These are phyloP conservation scores for Hypoxylon sp. DNA, from an alignment of 2,329 filamentous ascomycete genomes.

Conservation along the genomic window DNA sequence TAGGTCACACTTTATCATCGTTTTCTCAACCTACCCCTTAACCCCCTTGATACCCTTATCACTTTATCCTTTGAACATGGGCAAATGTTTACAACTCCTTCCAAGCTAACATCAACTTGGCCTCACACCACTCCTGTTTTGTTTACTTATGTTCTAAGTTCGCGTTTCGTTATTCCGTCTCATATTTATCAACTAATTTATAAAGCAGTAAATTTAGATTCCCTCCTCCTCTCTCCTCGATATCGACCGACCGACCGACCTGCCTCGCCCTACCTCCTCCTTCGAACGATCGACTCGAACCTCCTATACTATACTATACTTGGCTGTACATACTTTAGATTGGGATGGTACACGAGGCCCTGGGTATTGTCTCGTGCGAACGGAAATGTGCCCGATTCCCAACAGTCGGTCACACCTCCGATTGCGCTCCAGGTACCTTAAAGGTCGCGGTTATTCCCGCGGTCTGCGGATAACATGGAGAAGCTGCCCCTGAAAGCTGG, in stretches of 20 bases:
- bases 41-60: neutral
- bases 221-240: neutral
- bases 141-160: neutral
- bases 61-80: neutral
- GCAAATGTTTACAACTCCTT: neutral
- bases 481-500: conserved; percentile 5
- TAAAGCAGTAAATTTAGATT: neutral
- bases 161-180: neutral
- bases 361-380: conserved; percentile 27
- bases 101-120: neutral
- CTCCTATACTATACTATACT: neutral
- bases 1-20: neutral
- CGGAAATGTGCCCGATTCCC: conserved; percentile 29
- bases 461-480: neutral
- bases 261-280: neutral
- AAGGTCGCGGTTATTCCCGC: neutral
- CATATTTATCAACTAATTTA: neutral
- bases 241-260: conserved; percentile 15
- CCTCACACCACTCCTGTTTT: neutral
- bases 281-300: neutral
- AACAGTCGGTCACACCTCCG: conserved; percentile 25
- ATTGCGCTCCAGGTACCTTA: conserved; percentile 34
- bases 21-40: neutral
- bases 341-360: conserved; percentile 21
- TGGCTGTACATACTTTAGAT: conserved; percentile 9